Evolutionary conservation across 345 rosid genomes (phyloP).

Genomic region (Euphorbia peplus): DNA sequence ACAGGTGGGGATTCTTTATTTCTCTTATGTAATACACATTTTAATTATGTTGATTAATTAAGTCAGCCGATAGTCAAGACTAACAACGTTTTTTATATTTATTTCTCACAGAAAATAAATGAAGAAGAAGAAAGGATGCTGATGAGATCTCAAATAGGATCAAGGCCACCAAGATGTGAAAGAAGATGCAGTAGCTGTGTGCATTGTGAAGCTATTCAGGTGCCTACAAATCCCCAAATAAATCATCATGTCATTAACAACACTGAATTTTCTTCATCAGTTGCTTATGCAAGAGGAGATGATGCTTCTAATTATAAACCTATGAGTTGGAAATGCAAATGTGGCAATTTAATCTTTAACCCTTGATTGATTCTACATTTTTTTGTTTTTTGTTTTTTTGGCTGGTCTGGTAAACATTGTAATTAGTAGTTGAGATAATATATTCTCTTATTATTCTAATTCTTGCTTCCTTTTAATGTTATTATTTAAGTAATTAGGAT

Average conservation of each 20-base stretch:
- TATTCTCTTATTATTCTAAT: not conserved
- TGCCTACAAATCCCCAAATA: conserved; percentile 70
- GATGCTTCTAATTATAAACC: conserved; percentile 75
- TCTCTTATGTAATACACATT: no score
- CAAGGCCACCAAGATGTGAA: conserved; percentile 87
- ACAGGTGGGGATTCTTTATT: conserved; percentile 32
- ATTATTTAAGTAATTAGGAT: not conserved
- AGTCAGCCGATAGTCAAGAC: no score
- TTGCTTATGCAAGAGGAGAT: conserved; percentile 61
- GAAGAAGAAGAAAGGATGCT: conserved; percentile 37
- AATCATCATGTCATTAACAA: conserved; percentile 28
- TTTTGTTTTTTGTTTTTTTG: not conserved
- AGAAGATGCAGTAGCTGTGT: conserved; percentile 73
- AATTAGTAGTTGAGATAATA: not conserved
- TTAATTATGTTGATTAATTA: not conserved
- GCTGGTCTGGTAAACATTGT: not conserved
- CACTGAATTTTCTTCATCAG: conserved; percentile 24
- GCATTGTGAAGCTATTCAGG: conserved; percentile 86
- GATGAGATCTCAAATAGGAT: conserved; percentile 69
- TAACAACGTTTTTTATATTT: no score
- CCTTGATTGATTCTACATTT: conserved; percentile 40
- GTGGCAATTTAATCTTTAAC: conserved; percentile 80
- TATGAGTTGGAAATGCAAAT: conserved; percentile 96
- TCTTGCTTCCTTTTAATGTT: not conserved
- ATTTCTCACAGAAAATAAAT: conserved; percentile 24